Conservation (phyloP, 306 rosid species). For the Medicago ruthenica region DNA sequence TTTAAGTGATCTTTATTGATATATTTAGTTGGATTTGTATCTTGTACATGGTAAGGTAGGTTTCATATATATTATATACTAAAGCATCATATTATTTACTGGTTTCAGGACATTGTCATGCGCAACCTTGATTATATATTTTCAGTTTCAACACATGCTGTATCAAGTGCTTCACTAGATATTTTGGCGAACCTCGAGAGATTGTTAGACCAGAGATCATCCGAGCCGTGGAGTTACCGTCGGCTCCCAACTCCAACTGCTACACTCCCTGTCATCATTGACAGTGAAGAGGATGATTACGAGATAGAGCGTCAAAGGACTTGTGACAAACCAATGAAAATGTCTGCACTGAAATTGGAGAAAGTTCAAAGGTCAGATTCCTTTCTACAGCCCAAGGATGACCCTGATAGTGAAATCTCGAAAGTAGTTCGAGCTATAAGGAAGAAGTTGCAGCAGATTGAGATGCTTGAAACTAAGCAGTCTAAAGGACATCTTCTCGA, state of each 20-base stretch:
- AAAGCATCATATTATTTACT: slow-evolving; percentile 29
- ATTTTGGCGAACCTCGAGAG: slow-evolving; percentile 80
- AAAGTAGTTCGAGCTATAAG: slow-evolving; percentile 76
- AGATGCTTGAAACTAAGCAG: slow-evolving; percentile 91
- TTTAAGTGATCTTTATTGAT: slow-evolving; percentile 15
- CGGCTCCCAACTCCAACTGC: slow-evolving; percentile 92
- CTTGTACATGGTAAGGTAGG: slow-evolving; percentile 21
- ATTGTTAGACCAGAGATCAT: slow-evolving; percentile 76
- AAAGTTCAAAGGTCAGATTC: slow-evolving; percentile 59
- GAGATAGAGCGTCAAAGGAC: slow-evolving; percentile 66
- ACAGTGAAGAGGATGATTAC: slow-evolving; percentile 88
- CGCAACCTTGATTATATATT: slow-evolving; percentile 88
- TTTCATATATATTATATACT: slow-evolving; percentile 45
- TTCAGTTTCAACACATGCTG: slow-evolving; percentile 71
- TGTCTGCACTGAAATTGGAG: slow-evolving; percentile 49
- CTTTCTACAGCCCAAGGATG: slow-evolving; percentile 71
- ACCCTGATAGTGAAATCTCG: slow-evolving; percentile 52
- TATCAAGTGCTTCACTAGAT: slow-evolving; percentile 71
- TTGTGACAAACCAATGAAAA: slow-evolving; percentile 55
- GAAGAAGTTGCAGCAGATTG: slow-evolving; percentile 97
- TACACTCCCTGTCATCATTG: slow-evolving; percentile 76
- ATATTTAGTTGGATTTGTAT: slow-evolving; percentile 2
- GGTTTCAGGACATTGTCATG: slow-evolving; percentile 79
- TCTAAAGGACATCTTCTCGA: slow-evolving; percentile 76
- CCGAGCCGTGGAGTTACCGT: slow-evolving; percentile 89